These are phyloP conservation scores for Macrophomina phaseolina DNA, from an alignment of 2,329 filamentous ascomycete genomes.

Conservation along the genomic window DNA sequence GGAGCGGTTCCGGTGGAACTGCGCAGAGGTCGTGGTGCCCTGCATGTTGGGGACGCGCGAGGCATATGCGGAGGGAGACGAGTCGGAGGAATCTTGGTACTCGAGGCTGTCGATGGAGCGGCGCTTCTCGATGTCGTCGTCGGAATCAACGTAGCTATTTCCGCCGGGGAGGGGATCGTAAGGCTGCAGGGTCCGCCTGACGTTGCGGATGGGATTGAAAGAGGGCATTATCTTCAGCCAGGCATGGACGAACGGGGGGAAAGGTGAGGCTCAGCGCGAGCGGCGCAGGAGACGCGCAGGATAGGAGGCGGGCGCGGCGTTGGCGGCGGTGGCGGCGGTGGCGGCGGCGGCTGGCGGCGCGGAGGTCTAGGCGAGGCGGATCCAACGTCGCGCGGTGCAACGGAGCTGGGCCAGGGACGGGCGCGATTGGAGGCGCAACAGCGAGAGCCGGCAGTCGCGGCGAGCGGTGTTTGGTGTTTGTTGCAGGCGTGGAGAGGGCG, in stretches of 20 bases:
- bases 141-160: conserved; percentile 33
- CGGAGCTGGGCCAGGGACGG: background rate
- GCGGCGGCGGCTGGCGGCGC: background rate
- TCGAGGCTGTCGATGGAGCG: conserved; percentile 43
- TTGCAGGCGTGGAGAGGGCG: conserved; percentile 9
- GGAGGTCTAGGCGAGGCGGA: conserved; percentile 21
- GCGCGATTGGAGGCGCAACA: background rate
- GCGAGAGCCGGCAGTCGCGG: background rate
- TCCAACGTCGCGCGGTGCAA: background rate
- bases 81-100: conserved; percentile 45
- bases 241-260: conserved; percentile 12
- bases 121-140: conserved; percentile 48
- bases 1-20: conserved; percentile 32
- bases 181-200: conserved; percentile 43
- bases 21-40: conserved; percentile 27
- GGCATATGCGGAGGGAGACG: conserved; percentile 55
- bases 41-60: conserved; percentile 59
- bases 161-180: conserved; percentile 38
- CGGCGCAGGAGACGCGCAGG: background rate
- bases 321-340: conserved; percentile 10
- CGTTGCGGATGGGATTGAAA: conserved; percentile 45
- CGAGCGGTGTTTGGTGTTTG: conserved; percentile 6
- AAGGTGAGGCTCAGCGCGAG: background rate
- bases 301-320: conserved; percentile 23
- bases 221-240: conserved; percentile 37